Evolutionary conservation across 805 yeast species (phyloP).

Genomic region (Yarrowia divulgata): DNA sequence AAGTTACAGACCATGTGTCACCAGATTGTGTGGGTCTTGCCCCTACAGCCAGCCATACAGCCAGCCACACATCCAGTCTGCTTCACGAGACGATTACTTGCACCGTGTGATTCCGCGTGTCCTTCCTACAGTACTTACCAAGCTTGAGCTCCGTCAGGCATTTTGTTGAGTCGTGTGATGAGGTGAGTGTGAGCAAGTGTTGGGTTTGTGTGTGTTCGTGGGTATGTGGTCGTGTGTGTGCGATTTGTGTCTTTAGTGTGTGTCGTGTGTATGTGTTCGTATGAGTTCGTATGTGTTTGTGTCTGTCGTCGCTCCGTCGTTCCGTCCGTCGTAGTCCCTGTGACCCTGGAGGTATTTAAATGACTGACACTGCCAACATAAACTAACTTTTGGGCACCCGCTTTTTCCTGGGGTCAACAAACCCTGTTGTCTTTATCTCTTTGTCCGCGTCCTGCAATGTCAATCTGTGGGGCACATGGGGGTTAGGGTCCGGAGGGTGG

Average conservation of each 20-base stretch:
- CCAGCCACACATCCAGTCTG: too few species aligned
- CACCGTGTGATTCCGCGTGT: too few species aligned
- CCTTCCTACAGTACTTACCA: conserved; percentile 44
- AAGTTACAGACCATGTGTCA: too few species aligned
- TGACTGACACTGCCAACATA: neutral
- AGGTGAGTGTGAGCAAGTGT: neutral
- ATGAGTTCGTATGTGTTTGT: too few species aligned
- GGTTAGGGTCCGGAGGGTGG: conserved; percentile 14
- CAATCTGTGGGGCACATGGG: conserved; percentile 37
- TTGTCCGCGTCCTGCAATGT: conserved; percentile 28
- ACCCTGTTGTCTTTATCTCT: conserved; percentile 30
- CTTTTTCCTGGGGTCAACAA: conserved; percentile 39
- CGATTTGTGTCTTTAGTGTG: neutral
- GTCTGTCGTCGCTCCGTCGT: neutral
- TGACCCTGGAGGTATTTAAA: conserved; percentile 24
- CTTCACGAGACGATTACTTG: too few species aligned
- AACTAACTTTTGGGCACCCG: conserved; percentile 16
- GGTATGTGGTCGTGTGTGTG: neutral
- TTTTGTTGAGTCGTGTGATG: conserved; percentile 41
- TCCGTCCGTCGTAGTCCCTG: neutral
- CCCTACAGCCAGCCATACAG: too few species aligned
- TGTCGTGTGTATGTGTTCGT: neutral
- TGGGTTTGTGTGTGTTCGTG: neutral
- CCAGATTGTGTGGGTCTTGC: too few species aligned
- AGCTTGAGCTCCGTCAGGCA: conserved; percentile 55